Evolutionary conservation across 2,329 filamentous ascomycete genomes (phyloP).

Genomic region (Thermoascus crustaceus): DNA sequence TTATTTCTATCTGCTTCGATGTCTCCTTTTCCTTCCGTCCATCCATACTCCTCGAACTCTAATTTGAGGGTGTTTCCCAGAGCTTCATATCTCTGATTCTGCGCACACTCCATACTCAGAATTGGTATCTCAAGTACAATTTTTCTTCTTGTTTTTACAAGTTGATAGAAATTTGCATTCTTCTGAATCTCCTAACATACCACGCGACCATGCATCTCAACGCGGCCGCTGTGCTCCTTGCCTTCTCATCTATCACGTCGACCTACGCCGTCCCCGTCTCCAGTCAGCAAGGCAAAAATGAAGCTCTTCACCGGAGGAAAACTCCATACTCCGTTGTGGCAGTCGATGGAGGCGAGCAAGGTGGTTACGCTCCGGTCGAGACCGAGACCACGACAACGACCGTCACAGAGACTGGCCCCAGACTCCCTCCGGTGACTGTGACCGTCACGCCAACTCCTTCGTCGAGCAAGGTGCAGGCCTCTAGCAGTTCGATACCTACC

Average conservation of each 20-base stretch:
- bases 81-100: slow-evolving; percentile 4
- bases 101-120: slow-evolving; percentile 3
- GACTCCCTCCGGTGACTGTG: not conserved
- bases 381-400: slow-evolving; percentile 10
- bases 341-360: slow-evolving; percentile 20
- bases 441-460: not conserved
- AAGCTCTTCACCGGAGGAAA: slow-evolving; percentile 18
- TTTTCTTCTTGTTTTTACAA: too few relatives aligned
- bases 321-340: slow-evolving; percentile 25
- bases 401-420: slow-evolving; percentile 5
- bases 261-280: slow-evolving; percentile 22
- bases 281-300: slow-evolving; percentile 10
- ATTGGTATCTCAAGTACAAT: too few relatives aligned
- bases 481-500: too few relatives aligned
- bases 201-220: slow-evolving; percentile 21
- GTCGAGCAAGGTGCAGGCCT: too few relatives aligned
- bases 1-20: not conserved
- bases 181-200: not conserved
- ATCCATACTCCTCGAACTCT: too few relatives aligned
- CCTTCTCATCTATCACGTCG: slow-evolving; percentile 19
- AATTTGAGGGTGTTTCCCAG: slow-evolving; percentile 4
- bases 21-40: slow-evolving; percentile 3
- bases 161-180: too few relatives aligned
- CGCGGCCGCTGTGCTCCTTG: slow-evolving; percentile 15
- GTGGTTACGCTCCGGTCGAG: slow-evolving; percentile 3